Percentiles rank a stretch among this genome's conserved stretches.
phyloP scores from a whole-genome alignment of 202 grass and related monocot genomes.

The Eragrostis tef region DNA sequence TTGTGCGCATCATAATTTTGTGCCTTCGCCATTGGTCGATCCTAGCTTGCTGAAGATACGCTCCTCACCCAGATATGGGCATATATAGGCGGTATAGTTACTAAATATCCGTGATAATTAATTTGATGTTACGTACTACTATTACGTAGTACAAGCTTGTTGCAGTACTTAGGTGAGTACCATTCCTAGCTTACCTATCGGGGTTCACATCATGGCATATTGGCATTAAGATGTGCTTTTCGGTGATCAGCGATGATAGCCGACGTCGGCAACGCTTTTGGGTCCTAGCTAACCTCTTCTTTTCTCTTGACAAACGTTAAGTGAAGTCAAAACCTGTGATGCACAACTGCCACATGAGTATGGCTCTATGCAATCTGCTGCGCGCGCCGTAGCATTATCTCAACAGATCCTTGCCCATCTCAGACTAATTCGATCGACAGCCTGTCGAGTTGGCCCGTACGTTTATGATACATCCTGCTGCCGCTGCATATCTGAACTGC shows the following conservation, averaged over 20 bases:
- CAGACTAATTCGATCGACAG: not conserved
- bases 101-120: too few relatives aligned
- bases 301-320: not conserved
- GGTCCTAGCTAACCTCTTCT: not conserved
- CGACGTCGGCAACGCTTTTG: not conserved
- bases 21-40: too few relatives aligned
- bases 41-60: too few relatives aligned
- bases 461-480: not conserved
- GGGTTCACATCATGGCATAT: slow-evolving; percentile 4
- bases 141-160: too few relatives aligned
- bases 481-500: slow-evolving; percentile 4
- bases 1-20: too few relatives aligned
- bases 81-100: slow-evolving; percentile 2
- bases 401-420: not conserved
- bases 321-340: not conserved
- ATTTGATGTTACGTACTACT: too few relatives aligned
- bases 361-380: not conserved
- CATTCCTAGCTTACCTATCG: not conserved
- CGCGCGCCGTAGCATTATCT: not conserved
- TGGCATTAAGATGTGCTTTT: not conserved
- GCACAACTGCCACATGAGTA: not conserved
- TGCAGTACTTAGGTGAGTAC: too few relatives aligned
- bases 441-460: not conserved
- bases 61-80: not conserved
- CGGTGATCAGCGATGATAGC: not conserved